Evolutionary conservation across 352 stramenopile genomes (phyloP).

Genomic region (Phytophthora europaea): DNA sequence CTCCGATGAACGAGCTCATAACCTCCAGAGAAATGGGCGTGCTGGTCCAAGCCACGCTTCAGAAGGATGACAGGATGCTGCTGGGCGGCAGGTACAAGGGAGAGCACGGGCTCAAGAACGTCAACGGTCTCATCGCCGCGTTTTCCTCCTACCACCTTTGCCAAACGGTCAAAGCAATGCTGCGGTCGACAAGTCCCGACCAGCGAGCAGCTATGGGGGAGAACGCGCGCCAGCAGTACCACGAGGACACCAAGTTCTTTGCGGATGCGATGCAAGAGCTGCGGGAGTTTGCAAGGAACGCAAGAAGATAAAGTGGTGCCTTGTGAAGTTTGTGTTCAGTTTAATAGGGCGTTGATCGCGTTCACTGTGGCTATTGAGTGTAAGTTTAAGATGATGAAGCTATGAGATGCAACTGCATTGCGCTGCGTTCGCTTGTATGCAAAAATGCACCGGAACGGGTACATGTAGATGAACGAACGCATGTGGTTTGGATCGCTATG

Average conservation of each 20-base stretch:
- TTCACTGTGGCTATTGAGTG: neutral
- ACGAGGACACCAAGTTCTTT: slow-evolving; percentile 66
- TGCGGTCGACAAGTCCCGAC: slow-evolving; percentile 34
- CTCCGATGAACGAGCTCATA: slow-evolving; percentile 74
- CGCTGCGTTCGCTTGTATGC: neutral
- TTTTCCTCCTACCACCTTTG: slow-evolving; percentile 49
- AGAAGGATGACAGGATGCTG: slow-evolving; percentile 34
- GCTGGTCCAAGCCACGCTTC: slow-evolving; percentile 14
- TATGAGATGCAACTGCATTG: neutral
- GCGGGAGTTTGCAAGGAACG: slow-evolving; percentile 31
- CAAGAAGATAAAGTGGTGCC: slow-evolving; percentile 9
- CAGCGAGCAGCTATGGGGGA: slow-evolving; percentile 44
- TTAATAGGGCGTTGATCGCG: neutral
- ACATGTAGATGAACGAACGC: neutral
- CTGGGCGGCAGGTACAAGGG: slow-evolving; percentile 49
- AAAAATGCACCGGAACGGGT: neutral
- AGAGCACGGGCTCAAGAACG: slow-evolving; percentile 35
- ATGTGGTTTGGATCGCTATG: slow-evolving; percentile 1
- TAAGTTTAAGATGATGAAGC: neutral
- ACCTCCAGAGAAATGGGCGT: slow-evolving; percentile 47
- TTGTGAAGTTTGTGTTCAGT: neutral
- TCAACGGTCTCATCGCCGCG: slow-evolving; percentile 41
- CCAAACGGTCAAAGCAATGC: slow-evolving; percentile 42
- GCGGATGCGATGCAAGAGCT: slow-evolving; percentile 52
- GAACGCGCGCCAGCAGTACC: slow-evolving; percentile 52